These are phyloP conservation scores for Polyplosphaeria fusca DNA, from an alignment of 495 filamentous ascomycete genomes.

Conservation along the genomic window DNA sequence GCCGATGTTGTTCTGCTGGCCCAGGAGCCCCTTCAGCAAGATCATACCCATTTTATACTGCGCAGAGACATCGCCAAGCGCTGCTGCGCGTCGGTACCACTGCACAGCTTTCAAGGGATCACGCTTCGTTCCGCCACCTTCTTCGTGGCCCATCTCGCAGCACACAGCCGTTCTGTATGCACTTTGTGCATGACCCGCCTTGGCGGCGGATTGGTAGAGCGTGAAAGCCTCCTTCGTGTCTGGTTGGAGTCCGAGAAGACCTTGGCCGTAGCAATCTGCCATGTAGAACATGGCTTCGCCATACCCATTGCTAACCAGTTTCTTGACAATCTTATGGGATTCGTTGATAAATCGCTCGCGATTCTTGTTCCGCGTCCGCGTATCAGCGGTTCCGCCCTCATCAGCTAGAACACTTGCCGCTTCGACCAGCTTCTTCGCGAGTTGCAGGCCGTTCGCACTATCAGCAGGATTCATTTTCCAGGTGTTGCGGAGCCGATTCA, in stretches of 20 bases:
- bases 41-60: conserved; percentile 99
- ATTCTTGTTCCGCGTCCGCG: conserved; percentile 67
- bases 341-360: conserved; percentile 82
- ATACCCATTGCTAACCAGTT: conserved; percentile 64
- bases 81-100: conserved; percentile 93
- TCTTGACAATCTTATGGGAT: conserved; percentile 86
- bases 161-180: conserved; percentile 96
- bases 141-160: conserved; percentile 93
- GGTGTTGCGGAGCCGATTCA: conserved; percentile 67
- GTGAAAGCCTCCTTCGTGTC: conserved; percentile 89
- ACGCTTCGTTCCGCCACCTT: conserved; percentile 84
- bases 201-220: conserved; percentile 91
- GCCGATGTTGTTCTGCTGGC: conserved; percentile 75
- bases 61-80: conserved; percentile 82
- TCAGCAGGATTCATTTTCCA: conserved; percentile 69
- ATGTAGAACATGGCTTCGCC: conserved; percentile 91
- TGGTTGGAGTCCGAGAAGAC: conserved; percentile 62
- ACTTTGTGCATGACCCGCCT: conserved; percentile 75
- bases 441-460: conserved; percentile 61
- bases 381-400: conserved; percentile 66
- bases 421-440: conserved; percentile 85
- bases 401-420: conserved; percentile 73
- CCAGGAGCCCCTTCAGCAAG: conserved; percentile 86
- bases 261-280: conserved; percentile 84
- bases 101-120: conserved; percentile 92